Conservation (phyloP, 768 basidiomycete genomes). For the Inosperma sp. region DNA sequence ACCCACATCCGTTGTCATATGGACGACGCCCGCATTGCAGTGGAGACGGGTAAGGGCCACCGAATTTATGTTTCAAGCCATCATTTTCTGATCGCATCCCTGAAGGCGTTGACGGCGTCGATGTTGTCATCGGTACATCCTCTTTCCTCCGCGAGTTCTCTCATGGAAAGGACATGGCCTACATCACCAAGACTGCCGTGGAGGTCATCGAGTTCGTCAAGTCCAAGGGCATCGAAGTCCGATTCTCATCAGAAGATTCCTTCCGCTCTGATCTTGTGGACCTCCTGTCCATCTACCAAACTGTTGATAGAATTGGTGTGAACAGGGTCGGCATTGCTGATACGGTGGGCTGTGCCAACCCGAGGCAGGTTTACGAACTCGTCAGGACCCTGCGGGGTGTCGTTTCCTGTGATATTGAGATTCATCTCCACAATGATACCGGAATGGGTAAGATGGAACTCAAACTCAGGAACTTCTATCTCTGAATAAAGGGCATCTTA, state of each 20-base stretch:
- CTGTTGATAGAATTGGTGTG: conserved; percentile 98
- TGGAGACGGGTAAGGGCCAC: conserved; percentile 94
- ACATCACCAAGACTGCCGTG: conserved; percentile 98
- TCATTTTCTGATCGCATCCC: conserved; percentile 11
- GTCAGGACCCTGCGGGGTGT: conserved; percentile 95
- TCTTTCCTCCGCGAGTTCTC: conserved; percentile 99
- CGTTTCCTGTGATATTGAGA: conserved; percentile 95
- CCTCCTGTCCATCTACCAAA: conserved; percentile 96
- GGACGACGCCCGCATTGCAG: conserved; percentile 98
- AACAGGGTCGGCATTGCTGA: conserved; percentile 99
- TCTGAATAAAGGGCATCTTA: conserved; percentile 6
- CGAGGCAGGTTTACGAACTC: conserved; percentile 96
- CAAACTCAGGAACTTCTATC: conserved; percentile 1
- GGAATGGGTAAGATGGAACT: conserved; percentile 67
- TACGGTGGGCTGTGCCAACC: conserved; percentile 98
- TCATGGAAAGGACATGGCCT: conserved; percentile 99
- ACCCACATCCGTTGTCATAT: conserved; percentile 99
- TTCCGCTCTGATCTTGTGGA: conserved; percentile 99
- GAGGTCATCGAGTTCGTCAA: conserved; percentile 99
- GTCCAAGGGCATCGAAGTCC: conserved; percentile 98
- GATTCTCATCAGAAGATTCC: conserved; percentile 98
- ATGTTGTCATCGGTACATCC: conserved; percentile 98
- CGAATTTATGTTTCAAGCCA: conserved; percentile 7
- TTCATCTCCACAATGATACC: conserved; percentile 98
- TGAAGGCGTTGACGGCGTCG: conserved; percentile 94